These are phyloP conservation scores for Candida sakaeoensis DNA, from an alignment of 805 yeast species.

Conservation along the genomic window DNA sequence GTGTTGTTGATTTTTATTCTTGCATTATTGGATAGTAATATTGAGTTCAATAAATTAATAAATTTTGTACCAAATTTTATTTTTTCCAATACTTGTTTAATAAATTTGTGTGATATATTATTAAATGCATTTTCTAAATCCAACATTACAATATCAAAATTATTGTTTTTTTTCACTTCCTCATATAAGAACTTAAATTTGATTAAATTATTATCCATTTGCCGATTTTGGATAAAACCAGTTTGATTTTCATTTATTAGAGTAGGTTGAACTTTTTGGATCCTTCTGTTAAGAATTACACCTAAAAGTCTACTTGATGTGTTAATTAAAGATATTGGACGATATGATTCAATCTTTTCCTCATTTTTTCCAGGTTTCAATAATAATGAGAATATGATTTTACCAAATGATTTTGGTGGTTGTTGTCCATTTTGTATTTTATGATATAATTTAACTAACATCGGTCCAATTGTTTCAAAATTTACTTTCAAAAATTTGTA, in stretches of 20 bases:
- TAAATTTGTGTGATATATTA: not conserved
- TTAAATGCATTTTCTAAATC: not conserved
- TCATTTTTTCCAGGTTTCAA: not conserved
- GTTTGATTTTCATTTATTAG: not conserved
- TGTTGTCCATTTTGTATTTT: too few species aligned
- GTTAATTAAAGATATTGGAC: not conserved
- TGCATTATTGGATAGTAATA: not conserved
- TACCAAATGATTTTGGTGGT: too few species aligned
- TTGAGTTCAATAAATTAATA: not conserved
- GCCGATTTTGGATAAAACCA: not conserved
- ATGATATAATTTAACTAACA: too few species aligned
- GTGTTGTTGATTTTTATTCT: not conserved
- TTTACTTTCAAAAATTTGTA: too few species aligned
- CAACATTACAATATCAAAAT: not conserved
- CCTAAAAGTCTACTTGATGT: not conserved
- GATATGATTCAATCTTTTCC: not conserved
- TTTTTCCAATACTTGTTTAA: not conserved
- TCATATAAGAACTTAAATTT: not conserved
- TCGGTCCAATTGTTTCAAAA: too few species aligned
- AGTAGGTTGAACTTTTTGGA: not conserved
- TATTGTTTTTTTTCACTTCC: not conserved
- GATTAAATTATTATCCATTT: not conserved
- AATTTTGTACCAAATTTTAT: not conserved
- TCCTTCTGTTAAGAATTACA: not conserved
- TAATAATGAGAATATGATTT: too few species aligned